A percentile compares a stretch with the other conserved stretches of the same genome.
phyloP scores from a whole-genome alignment of 768 basidiomycete genomes.

The Tylopilus cervinicoccineus region DNA sequence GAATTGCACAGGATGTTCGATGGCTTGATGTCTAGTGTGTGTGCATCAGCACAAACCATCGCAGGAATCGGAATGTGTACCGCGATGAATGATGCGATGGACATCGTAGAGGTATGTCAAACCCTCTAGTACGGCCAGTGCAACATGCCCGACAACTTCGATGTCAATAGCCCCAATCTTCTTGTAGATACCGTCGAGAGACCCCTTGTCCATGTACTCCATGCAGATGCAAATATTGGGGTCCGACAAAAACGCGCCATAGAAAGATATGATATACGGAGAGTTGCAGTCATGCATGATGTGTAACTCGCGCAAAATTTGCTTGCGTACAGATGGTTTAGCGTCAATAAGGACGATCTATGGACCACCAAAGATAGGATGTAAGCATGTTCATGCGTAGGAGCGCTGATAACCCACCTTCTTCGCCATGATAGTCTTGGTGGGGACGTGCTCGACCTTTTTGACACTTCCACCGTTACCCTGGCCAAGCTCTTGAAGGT shows the following conservation, averaged over 20 bases:
- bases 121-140: constrained; percentile 92
- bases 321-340: constrained; percentile 93
- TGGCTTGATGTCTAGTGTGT: constrained; percentile 87
- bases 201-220: constrained; percentile 95
- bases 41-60: constrained; percentile 15
- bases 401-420: constrained; percentile 58
- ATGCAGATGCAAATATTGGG: constrained; percentile 99
- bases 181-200: constrained; percentile 94
- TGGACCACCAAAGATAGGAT: not conserved
- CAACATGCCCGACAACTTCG: constrained; percentile 88
- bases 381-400: not conserved
- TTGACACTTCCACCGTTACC: constrained; percentile 98
- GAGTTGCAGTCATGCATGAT: constrained; percentile 99
- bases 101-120: constrained; percentile 96
- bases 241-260: constrained; percentile 93
- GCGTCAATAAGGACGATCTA: constrained; percentile 96
- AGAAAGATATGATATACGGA: constrained; percentile 93
- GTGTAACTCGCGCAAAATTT: constrained; percentile 95
- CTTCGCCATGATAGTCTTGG: constrained; percentile 94
- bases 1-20: constrained; percentile 97
- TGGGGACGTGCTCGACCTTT: constrained; percentile 89
- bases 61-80: constrained; percentile 44
- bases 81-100: constrained; percentile 97
- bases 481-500: constrained; percentile 86
- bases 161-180: constrained; percentile 91